Base-by-base conservation (phyloP, 192 early-diverging fungal species). In the Coemansia sp. region DNA sequence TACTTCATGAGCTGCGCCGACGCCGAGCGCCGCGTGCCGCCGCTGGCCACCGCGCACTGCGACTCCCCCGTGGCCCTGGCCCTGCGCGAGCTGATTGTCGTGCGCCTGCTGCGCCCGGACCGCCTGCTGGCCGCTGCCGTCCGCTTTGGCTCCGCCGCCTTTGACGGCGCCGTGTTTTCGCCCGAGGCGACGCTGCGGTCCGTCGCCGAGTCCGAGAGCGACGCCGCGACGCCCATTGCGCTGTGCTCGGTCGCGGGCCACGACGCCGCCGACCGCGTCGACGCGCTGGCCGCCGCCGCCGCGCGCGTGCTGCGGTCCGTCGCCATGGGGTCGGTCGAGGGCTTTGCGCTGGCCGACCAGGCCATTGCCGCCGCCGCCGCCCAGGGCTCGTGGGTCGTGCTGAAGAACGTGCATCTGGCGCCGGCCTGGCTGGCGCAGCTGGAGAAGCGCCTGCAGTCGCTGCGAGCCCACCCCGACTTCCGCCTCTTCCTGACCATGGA, bases 341-440 rank as follows among this genome's bases (percentile, higher is more conserved):
- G 95, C 57, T 89, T 93, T 50, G 81, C 77, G 16, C 80, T 94
- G 36, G 97, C 97, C 5, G 95, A 98, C 58, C 83, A 85, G 71
- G 98, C 95, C 0, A 96, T 99, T 62, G 85, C 91, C 1, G 62
- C 75, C 0, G 95, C 96, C 0, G 85, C 85, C 38, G 91, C 92
- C 76, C 87, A 77, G 38, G 98, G 98, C 55, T 83, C 84, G 48
- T 99, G 96, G 96, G 96, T 99, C 6, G 83, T 99, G 60, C 84
- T 99, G 59, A 96, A 97, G 82, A 99, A 99, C 74, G 98, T 97
- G n/a, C 98, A 99, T 66, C 79, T 99, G 56, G 94, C 97, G 26
- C 86, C 94, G 1, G 74, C 86, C 4, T 99, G 98, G 98, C 86
- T 99, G 5, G 86, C 88, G 42, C 91, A 94, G 71, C 86, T 99